Conservation (phyloP, 2,329 filamentous ascomycete genomes). For the Penicillium sp. region DNA sequence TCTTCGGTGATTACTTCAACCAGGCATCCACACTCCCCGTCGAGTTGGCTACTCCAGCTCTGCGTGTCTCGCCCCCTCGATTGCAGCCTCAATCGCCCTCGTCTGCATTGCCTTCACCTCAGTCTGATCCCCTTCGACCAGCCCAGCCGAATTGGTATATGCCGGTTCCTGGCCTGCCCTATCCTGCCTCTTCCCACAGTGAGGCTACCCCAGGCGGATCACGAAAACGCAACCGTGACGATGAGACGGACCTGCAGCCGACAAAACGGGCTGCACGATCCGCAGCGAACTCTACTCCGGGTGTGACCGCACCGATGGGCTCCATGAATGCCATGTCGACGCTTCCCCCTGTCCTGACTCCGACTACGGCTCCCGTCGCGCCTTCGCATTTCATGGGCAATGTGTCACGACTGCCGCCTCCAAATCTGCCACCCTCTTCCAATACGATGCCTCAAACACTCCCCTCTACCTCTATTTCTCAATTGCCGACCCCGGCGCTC, state of each 20-base stretch:
- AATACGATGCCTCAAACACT: constrained; percentile 36
- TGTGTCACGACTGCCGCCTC: constrained; percentile 58
- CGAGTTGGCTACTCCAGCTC: constrained; percentile 30
- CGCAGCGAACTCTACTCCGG: constrained; percentile 18
- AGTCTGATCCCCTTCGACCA: constrained; percentile 27
- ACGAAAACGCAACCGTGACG: constrained; percentile 58
- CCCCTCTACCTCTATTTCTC: constrained; percentile 41
- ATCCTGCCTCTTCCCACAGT: constrained; percentile 22
- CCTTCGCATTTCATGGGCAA: constrained; percentile 23
- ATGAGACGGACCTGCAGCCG: constrained; percentile 50
- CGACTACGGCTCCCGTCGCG: constrained; percentile 31
- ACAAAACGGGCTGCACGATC: constrained; percentile 46
- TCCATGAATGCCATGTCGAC: constrained; percentile 25
- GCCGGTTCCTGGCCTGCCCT: constrained; percentile 22
- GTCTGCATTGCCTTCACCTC: constrained; percentile 41
- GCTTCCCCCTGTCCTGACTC: constrained; percentile 32
- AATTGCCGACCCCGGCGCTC: constrained; percentile 55
- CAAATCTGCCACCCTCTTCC: constrained; percentile 63
- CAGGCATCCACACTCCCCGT: constrained; percentile 52
- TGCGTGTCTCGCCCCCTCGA: constrained; percentile 33
- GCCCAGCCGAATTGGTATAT: constrained; percentile 26
- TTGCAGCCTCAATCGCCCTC: constrained; percentile 27
- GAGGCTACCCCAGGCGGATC: constrained; percentile 20
- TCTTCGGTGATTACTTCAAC: constrained; percentile 78
- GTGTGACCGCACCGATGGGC: constrained; percentile 25